A percentile compares a stretch with the other conserved stretches of the same genome.
Conservation (phyloP, 164 flowering plant genomes). For the Nymphaea colorata region DNA sequence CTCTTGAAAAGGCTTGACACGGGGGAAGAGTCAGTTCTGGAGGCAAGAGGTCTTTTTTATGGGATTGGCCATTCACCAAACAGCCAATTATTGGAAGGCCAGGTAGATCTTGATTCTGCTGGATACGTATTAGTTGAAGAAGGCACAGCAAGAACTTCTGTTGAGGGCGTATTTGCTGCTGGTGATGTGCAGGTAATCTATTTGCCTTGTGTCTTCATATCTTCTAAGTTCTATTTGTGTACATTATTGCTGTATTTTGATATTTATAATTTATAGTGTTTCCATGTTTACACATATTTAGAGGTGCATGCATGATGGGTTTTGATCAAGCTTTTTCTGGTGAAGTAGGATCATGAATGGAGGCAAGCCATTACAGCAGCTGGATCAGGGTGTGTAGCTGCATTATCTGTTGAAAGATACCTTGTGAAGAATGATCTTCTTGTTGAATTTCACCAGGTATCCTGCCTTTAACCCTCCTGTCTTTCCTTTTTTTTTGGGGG, state of each 20-base stretch:
- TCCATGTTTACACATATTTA: background rate
- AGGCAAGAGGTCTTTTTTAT: slow-evolving; percentile 85
- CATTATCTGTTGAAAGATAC: slow-evolving; percentile 93
- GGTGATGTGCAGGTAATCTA: slow-evolving; percentile 91
- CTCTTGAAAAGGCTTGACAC: slow-evolving; percentile 52
- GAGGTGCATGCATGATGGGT: no score
- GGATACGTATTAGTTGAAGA: slow-evolving; percentile 89
- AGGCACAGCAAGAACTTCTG: slow-evolving; percentile 73
- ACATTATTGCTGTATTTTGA: background rate
- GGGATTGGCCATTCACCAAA: slow-evolving; percentile 98
- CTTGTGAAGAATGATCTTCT: slow-evolving; percentile 72
- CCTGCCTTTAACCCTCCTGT: background rate
- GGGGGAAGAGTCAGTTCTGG: slow-evolving; percentile 71
- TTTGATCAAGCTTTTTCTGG: background rate
- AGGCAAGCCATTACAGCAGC: slow-evolving; percentile 99
- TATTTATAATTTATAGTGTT: no score
- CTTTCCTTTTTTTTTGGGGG: no score
- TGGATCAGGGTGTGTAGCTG: slow-evolving; percentile 98
- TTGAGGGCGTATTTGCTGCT: slow-evolving; percentile 95
- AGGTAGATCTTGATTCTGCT: slow-evolving; percentile 67
- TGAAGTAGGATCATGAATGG: slow-evolving; percentile 88
- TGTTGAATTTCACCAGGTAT: slow-evolving; percentile 95
- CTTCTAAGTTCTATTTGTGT: background rate
- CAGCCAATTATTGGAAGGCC: slow-evolving; percentile 84
- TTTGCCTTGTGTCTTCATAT: background rate